Evolutionary conservation across 768 basidiomycete genomes (phyloP), one percentile per base, ranked within the genome.

Genomic region (Fistulinella prunicolor): DNA sequence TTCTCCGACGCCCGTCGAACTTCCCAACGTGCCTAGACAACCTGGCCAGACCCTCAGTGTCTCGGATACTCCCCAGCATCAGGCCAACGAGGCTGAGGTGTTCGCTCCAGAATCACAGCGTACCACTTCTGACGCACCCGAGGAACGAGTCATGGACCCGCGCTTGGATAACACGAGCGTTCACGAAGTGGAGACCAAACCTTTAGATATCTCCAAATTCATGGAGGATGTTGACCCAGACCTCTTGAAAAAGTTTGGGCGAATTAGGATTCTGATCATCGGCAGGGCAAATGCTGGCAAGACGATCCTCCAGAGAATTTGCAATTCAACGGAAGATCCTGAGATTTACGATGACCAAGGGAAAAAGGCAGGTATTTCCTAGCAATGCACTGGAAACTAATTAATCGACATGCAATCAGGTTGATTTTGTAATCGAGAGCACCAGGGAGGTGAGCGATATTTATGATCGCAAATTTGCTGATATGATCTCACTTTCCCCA

Each of bases 271-370:
- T 22, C 36, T 30, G 3, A n/a, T 20, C 14, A 32, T 46, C 9
- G 45, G 45, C 3, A 7, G 37, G 1, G 45, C 45, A 1, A 46
- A 46, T 22, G 37, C 45, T 17, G 45, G 45, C 3, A 46, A 46
- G 20, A 46, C 38, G 4, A 38, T 46, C 13, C 38, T 46, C 12
- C 26, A 46, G 22, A 32, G n/a, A 6, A 39, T 46, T 26, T 46
- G 45, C 22, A 38, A 38, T 8, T 21, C 45, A 1, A 34, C 38
- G 3, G 45, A 44, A 24, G 23, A 23, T 14, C 43, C 43, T 5
- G 35, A 23, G n/a, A 19, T 44, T 16, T 34, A 23, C n/a, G 38
- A 46, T 14, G 14, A 9, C 4, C 0, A 19, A 13, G 46, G 38
- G 14, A 14, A 45, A 20, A 34, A 34, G 32, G 32, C 7, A 13